These are phyloP conservation scores for Moniliophthora roreri DNA, from an alignment of 1,284 basidiomycete genomes.

Conservation along the genomic window DNA sequence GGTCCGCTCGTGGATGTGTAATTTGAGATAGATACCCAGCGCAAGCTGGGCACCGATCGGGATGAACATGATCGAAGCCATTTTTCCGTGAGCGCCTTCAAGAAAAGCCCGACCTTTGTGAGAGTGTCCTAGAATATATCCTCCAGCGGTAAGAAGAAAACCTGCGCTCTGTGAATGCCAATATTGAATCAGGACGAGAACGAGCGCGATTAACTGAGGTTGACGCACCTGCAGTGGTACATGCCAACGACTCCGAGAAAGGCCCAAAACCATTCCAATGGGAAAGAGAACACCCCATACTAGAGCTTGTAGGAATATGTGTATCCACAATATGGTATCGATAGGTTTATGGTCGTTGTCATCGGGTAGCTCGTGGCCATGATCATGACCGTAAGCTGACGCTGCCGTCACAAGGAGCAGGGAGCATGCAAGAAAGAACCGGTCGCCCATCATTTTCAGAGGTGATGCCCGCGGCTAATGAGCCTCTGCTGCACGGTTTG, in stretches of 20 bases:
- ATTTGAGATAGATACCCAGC: slow-evolving; percentile 89
- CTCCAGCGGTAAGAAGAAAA: slow-evolving; percentile 68
- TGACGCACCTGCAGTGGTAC: slow-evolving; percentile 75
- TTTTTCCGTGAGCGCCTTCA: slow-evolving; percentile 66
- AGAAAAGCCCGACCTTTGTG: slow-evolving; percentile 78
- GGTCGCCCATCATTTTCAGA: too few species aligned
- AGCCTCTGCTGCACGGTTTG: too few species aligned
- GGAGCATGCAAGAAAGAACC: too few species aligned
- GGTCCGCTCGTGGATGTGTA: slow-evolving; percentile 84
- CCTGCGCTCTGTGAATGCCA: slow-evolving; percentile 55
- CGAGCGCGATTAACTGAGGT: background rate
- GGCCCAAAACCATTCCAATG: slow-evolving; percentile 83
- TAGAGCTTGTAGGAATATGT: slow-evolving; percentile 72
- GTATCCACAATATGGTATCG: slow-evolving; percentile 77
- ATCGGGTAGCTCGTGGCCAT: slow-evolving; percentile 59
- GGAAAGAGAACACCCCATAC: slow-evolving; percentile 87
- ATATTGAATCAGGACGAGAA: slow-evolving; percentile 14
- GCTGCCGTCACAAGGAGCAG: background rate
- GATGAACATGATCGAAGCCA: slow-evolving; percentile 69
- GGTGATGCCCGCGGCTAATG: too few species aligned
- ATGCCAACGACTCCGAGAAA: slow-evolving; percentile 81
- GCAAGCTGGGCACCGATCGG: slow-evolving; percentile 69
- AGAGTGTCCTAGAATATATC: slow-evolving; percentile 78
- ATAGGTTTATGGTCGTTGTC: slow-evolving; percentile 69
- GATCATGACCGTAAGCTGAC: slow-evolving; percentile 51